phyloP scores from a whole-genome alignment of 805 yeast species.

The Nakazawaea siamensis region DNA sequence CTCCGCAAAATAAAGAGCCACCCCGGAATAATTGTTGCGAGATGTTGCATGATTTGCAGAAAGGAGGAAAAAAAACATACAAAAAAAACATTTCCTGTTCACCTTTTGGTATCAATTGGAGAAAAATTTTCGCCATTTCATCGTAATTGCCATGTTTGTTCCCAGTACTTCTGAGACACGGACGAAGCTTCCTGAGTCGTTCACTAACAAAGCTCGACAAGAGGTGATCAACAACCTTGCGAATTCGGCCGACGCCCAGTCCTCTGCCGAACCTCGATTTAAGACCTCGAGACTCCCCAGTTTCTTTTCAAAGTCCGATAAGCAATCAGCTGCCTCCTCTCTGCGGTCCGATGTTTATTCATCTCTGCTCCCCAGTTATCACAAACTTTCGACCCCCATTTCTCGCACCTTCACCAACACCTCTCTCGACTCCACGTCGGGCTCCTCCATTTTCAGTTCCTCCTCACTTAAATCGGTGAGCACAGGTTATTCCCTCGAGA shows the following conservation, averaged over 20 bases:
- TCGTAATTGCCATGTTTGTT: slow-evolving; percentile 8
- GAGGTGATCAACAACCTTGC: slow-evolving; percentile 16
- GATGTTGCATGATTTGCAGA: slow-evolving; percentile 3
- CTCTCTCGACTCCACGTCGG: slow-evolving; percentile 3
- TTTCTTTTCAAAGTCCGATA: no score
- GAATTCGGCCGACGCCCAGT: not conserved
- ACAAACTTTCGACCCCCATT: slow-evolving; percentile 5
- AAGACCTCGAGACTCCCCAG: no score
- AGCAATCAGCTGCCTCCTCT: no score
- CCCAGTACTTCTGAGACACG: slow-evolving; percentile 8
- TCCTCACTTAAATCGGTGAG: slow-evolving; percentile 4
- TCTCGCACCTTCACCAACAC: slow-evolving; percentile 5
- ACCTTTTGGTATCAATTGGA: no score
- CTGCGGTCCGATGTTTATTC: slow-evolving; percentile 7
- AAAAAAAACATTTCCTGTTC: no score
- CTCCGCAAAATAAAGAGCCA: no score
- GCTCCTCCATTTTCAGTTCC: slow-evolving; percentile 6
- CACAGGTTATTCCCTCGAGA: no score
- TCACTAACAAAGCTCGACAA: slow-evolving; percentile 18
- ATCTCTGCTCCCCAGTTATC: slow-evolving; percentile 9
- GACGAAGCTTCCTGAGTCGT: slow-evolving; percentile 14
- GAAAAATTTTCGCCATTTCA: no score
- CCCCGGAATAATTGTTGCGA: slow-evolving; percentile 10
- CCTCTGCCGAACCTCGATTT: no score
- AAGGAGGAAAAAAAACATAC: no score